Base-by-base conservation (phyloP, 2,329 filamentous ascomycete species). In the Claviceps maximensis region DNA sequence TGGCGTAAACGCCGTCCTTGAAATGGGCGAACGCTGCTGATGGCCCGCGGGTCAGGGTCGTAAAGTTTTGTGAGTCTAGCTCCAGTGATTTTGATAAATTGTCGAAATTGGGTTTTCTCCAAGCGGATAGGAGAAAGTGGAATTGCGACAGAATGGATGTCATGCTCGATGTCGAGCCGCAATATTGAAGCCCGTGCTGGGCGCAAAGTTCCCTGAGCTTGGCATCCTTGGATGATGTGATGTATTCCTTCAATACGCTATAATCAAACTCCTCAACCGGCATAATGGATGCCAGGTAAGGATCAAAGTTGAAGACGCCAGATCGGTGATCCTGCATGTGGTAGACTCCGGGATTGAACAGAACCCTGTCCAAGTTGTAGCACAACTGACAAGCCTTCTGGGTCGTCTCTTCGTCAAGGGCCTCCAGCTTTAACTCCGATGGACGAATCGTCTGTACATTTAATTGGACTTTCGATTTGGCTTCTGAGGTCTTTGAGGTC, bases 151-250 rank as follows among this genome's bases (percentile, higher is more conserved):
- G 74, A 50, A 87, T 82, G 2, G 83, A 75, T 1, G 91, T 95
- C 89, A 96, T 95, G 69, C 91, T 97, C 1, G 93, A 98, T 0
- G 93, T 97, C 13, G 93, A 98, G 10, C 93, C 93, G 12, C 89
- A 84, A 64, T 94, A 98, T 63, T 86, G 94, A 65, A 83, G 89
- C 13, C 75, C 71, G 55, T 86, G 69, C 52, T 81, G 68, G 49
- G 75, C 73, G 2, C 88, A 87, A 44, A 93, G 78, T 1, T 75
- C 65, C n/a, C 84, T 77, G 13, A 98, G 74, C 4, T 76, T 80
- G 6, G 71, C 68, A 64, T 98, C 93, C 64, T 87, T 83, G 10
- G 91, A 97, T 0, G 93, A 96, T 0, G 90, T 96, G 58, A 95
- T 82, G 67, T 95, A 98, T 57, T 83, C 77, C 65, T 87, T 88